Evolutionary conservation across 441 rosid species (phyloP).

Genomic region (Codiaeum variegatum): DNA sequence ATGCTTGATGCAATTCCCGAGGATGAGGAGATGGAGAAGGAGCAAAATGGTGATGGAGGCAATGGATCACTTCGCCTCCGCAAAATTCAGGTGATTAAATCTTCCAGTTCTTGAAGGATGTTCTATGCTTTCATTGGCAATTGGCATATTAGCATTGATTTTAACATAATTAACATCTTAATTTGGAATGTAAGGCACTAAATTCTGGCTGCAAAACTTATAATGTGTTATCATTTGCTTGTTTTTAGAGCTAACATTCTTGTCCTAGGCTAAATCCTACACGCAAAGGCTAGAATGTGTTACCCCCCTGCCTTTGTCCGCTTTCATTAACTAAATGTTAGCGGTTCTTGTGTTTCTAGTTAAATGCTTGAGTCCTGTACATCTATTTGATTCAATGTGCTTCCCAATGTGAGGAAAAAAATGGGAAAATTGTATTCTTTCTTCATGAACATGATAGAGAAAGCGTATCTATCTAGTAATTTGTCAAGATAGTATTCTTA

Average conservation of each 20-base stretch:
- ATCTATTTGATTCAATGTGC: background rate
- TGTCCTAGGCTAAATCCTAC: background rate
- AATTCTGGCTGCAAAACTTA: background rate
- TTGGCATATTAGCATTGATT: conserved; percentile 1
- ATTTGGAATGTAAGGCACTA: background rate
- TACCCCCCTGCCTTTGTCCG: background rate
- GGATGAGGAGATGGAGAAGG: conserved; percentile 70
- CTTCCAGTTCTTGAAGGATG: background rate
- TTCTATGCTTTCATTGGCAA: background rate
- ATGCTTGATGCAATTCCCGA: conserved; percentile 80
- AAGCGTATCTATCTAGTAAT: background rate
- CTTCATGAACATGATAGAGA: background rate
- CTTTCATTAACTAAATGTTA: background rate
- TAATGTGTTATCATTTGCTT: background rate
- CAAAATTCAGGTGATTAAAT: conserved; percentile 42
- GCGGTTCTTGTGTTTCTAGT: background rate
- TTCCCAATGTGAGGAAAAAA: too few species aligned
- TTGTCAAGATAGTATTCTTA: background rate
- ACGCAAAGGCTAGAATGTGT: background rate
- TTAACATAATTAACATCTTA: too few species aligned
- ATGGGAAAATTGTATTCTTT: too few species aligned
- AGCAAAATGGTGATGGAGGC: conserved; percentile 19
- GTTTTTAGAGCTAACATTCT: background rate
- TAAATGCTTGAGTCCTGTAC: background rate
- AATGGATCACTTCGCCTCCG: conserved; percentile 40